Base-by-base conservation (phyloP, 73 alveolate genomes). In the Stentor roeselii region DNA sequence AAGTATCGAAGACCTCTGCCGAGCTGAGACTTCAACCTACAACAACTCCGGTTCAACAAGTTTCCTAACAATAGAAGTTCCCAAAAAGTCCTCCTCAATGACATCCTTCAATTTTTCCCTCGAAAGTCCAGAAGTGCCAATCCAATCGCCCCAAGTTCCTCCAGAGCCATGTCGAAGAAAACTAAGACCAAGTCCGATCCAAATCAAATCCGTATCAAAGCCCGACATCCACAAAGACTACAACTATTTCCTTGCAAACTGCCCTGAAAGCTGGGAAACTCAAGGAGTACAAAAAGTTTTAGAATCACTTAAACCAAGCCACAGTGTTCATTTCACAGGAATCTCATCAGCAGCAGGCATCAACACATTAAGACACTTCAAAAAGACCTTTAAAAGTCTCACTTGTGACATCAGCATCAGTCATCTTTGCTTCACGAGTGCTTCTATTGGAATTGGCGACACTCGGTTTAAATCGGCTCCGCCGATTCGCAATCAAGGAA, bases 201-300 rank as follows among this genome's bases (percentile, higher is more conserved):
- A 50, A 50, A 50, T 50, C 21, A 50, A 50, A 50, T 6, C 21
- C 6, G 67, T 11, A 11, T 11, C 67, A 50, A 50, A 50, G 67
- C 67, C 67, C 21, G 67, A 50, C 21, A 21, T 50, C 30, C 6
- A 6, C 21, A 50, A 50, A 50, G 67, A 50, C 21, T 50, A 50
- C 21, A 50, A 6, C 6, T 50, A 50, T 50, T 67, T 27, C 34
- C 34, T 67, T 27, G 80, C 80, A 34, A 67, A 67, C 34, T 67
- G 80, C 34, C 80, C 80, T 67, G 80, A 67, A 21, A 14, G 27
- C 34, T 67, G 80, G 80, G 80, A 67, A 67, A 67, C 41, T 1
- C 34, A 15, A 67, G 80, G 80, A 21, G 80, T 67, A 27, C 42
- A 67, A 67, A 67, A 32, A 67, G 80, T 67, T 21, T 21, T 67